phyloP scores from a whole-genome alignment of 495 filamentous ascomycete genomes.

The Aspergillus campestris region DNA sequence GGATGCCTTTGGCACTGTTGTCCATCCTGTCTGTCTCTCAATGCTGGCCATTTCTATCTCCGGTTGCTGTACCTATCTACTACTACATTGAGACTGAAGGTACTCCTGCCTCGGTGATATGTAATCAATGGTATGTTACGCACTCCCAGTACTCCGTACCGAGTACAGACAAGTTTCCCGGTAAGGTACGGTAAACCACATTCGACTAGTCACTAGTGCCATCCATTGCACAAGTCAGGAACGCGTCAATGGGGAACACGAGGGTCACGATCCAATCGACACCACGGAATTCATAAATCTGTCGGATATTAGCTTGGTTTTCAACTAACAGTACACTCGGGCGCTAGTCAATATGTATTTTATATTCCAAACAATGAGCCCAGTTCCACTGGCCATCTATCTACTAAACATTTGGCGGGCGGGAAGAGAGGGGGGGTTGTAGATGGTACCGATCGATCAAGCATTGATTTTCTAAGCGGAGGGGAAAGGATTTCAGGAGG shows the following conservation, averaged over 20 bases:
- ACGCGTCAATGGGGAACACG: slow-evolving; percentile 20
- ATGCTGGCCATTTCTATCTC: too few species aligned
- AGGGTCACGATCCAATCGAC: slow-evolving; percentile 12
- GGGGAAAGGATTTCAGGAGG: neutral
- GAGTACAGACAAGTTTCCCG: neutral
- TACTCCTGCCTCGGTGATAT: too few species aligned
- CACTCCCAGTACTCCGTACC: too few species aligned
- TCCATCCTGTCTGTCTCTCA: too few species aligned
- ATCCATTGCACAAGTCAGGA: slow-evolving; percentile 22
- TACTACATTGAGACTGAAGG: too few species aligned
- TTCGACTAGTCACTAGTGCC: neutral
- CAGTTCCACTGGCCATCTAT: too few species aligned
- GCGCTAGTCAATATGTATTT: slow-evolving; percentile 9
- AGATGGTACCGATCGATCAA: too few species aligned
- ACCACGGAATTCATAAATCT: slow-evolving; percentile 5
- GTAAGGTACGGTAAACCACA: neutral
- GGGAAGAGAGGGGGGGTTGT: too few species aligned
- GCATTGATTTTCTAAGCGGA: neutral
- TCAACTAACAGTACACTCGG: neutral
- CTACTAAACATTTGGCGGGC: too few species aligned
- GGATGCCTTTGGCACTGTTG: too few species aligned
- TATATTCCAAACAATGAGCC: neutral
- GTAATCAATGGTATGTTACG: too few species aligned
- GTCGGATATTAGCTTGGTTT: slow-evolving; percentile 13
- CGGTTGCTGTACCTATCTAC: too few species aligned